Base-by-base conservation (phyloP, 2,329 filamentous ascomycete genomes). In the Davidsoniella eucalypti region DNA sequence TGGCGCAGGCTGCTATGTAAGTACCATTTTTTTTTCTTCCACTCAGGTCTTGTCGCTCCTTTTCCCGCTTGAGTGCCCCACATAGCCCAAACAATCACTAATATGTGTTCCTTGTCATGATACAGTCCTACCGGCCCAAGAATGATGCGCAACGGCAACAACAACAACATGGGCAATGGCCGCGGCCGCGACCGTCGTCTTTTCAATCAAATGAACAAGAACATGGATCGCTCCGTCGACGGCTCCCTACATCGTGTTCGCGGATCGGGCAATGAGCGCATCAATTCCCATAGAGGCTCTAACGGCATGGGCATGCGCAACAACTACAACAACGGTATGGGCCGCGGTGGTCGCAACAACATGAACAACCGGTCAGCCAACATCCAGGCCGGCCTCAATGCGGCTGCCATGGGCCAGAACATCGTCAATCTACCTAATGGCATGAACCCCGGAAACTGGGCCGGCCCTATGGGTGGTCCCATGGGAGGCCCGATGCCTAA, bases 101-200 rank as follows among this genome's bases (percentile, higher is more conserved):
- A 53, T 47, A 53, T 47, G 37, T 14, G n/a, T 47, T 21, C 10
- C 29, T 43, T 41, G 16, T 39, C 25, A 38, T 29, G 26, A 54
- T 59, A 53, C 59, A 95, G 90, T 60, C 92, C 92, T 8, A 96
- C 87, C 47, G 92, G 90, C 51, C 92, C 92, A 16, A 92, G 88
- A 63, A 87, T 88, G 33, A 94, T 96, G 87, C 84, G 92, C 60
- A 86, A 83, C 62, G 77, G 77, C 48, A 76, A 69, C 58, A 61
- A 62, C 49, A 53, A 50, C 44, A 47, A 47, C 21, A 53, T 61
- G 53, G 60, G 64, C 41, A 61, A 71, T 57, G 71, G 73, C 51
- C 69, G 72, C 50, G 73, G 77, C 50, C 79, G 85, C 57, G 83
- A 84, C 53, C 87, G 87, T 63, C 79, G 86, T 54, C 80, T 95